A percentile compares a stretch with the other conserved stretches of the same genome.
phyloP scores from a whole-genome alignment of 352 stramenopile species.

The Phytophthora sojae region DNA sequence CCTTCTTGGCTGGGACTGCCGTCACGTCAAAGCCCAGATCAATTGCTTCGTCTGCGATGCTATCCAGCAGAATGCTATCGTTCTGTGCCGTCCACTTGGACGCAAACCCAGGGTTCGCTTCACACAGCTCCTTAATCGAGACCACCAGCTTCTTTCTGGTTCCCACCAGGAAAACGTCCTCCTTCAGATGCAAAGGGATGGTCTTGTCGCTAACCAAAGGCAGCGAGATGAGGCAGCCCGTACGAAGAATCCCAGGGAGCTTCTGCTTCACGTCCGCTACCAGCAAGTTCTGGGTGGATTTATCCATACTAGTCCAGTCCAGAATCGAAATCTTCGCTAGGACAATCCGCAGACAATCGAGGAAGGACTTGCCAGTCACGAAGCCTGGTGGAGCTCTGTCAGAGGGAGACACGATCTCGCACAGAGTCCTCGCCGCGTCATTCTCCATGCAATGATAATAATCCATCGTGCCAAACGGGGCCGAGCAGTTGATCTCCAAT shows the following conservation, averaged over 20 bases:
- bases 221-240: conserved; percentile 36
- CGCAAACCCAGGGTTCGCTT: conserved; percentile 31
- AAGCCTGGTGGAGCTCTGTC: conserved; percentile 37
- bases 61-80: conserved; percentile 29
- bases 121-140: conserved; percentile 37
- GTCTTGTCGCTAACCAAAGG: conserved; percentile 4
- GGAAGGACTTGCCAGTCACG: conserved; percentile 44
- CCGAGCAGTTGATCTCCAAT: conserved; percentile 63
- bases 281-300: conserved; percentile 49
- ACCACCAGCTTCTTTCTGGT: conserved; percentile 23
- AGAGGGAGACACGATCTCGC: background rate
- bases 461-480: conserved; percentile 52
- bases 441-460: conserved; percentile 50
- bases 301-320: conserved; percentile 72
- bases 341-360: conserved; percentile 70
- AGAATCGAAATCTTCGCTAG: conserved; percentile 74
- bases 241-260: conserved; percentile 51
- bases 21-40: conserved; percentile 42
- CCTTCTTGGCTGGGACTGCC: background rate
- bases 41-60: conserved; percentile 41
- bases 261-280: conserved; percentile 45
- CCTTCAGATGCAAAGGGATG: conserved; percentile 36
- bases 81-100: conserved; percentile 39
- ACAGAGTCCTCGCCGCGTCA: conserved; percentile 11
- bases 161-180: conserved; percentile 25